These are phyloP conservation scores for Hymenoscyphus repandus DNA, from an alignment of 2,329 filamentous ascomycete genomes.

Conservation along the genomic window DNA sequence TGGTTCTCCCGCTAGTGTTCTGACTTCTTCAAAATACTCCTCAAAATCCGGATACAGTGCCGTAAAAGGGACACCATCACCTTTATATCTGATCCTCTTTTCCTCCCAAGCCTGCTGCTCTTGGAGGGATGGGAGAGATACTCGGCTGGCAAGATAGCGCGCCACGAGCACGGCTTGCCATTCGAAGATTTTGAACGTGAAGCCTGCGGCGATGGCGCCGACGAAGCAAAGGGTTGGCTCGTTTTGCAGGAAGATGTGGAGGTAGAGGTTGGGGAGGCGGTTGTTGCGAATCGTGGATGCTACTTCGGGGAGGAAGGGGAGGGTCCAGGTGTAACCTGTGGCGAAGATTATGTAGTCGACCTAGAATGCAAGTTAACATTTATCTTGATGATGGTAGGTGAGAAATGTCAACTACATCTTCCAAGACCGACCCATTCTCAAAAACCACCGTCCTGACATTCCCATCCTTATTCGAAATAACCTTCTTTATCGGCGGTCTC, in stretches of 20 bases:
- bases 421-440: conserved; percentile 46
- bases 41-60: conserved; percentile 58
- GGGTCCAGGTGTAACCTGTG: conserved; percentile 60
- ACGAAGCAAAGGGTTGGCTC: conserved; percentile 54
- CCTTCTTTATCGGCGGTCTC: conserved; percentile 42
- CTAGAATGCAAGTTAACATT: no score
- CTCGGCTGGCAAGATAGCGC: conserved; percentile 50
- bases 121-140: conserved; percentile 41
- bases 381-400: no score
- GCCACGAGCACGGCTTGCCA: conserved; percentile 62
- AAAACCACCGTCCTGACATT: conserved; percentile 46
- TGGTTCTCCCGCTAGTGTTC: conserved; percentile 40
- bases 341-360: conserved; percentile 58
- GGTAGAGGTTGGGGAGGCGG: conserved; percentile 50
- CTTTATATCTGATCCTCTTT: conserved; percentile 46
- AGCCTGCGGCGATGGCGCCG: conserved; percentile 49
- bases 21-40: conserved; percentile 56
- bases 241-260: conserved; percentile 49
- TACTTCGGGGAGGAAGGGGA: conserved; percentile 54
- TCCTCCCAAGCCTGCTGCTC: conserved; percentile 53
- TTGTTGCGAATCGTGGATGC: conserved; percentile 43
- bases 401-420: conserved; percentile 38
- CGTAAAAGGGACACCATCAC: conserved; percentile 52
- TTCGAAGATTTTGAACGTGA: conserved; percentile 66
- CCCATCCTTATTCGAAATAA: conserved; percentile 31